A percentile compares a stretch with the other conserved stretches of the same genome.
phyloP scores from a whole-genome alignment of 75 land plant species.

The Gnetum montanum region DNA sequence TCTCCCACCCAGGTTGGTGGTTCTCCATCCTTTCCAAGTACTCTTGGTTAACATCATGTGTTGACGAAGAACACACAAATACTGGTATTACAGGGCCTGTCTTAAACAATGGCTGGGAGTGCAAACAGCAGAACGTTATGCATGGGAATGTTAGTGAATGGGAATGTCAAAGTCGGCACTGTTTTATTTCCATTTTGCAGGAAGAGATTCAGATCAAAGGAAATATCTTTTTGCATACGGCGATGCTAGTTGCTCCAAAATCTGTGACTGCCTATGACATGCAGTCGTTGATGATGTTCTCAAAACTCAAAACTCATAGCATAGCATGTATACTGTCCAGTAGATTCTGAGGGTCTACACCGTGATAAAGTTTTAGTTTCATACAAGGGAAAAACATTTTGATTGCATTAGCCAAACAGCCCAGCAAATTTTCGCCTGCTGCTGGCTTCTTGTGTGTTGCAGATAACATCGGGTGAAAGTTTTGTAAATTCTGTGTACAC shows the following conservation, averaged over 20 bases:
- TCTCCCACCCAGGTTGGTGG: constrained; percentile 7
- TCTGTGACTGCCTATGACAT: constrained; percentile 49
- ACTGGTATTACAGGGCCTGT: constrained; percentile 1
- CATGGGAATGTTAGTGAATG: constrained; percentile 30
- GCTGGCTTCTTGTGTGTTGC: too few species aligned
- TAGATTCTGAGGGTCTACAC: constrained; percentile 14
- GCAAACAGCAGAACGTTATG: constrained; percentile 18
- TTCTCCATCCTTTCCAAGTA: constrained; percentile 11
- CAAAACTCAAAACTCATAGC: constrained; percentile 26
- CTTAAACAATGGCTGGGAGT: constrained; percentile 8
- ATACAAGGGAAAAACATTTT: constrained; percentile 32
- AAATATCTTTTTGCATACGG: constrained; percentile 52
- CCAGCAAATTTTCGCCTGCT: constrained; percentile 39
- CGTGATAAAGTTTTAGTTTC: too few species aligned
- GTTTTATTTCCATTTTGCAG: constrained; percentile 8
- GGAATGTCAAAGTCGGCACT: constrained; percentile 63
- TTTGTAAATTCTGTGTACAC: too few species aligned
- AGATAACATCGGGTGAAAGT: too few species aligned
- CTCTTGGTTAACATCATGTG: constrained; percentile 38
- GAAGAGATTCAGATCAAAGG: constrained; percentile 1
- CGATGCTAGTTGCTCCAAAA: constrained; percentile 46
- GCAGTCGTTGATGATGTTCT: constrained; percentile 17
- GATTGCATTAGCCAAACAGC: constrained; percentile 56
- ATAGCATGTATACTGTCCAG: constrained; percentile 56
- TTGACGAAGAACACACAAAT: constrained; percentile 11